Evolutionary conservation across 225 moss, liverwort and hornwort species (phyloP), one percentile per base, ranked within the genome.

Genomic region (Rhytidiadelphus loreus): DNA sequence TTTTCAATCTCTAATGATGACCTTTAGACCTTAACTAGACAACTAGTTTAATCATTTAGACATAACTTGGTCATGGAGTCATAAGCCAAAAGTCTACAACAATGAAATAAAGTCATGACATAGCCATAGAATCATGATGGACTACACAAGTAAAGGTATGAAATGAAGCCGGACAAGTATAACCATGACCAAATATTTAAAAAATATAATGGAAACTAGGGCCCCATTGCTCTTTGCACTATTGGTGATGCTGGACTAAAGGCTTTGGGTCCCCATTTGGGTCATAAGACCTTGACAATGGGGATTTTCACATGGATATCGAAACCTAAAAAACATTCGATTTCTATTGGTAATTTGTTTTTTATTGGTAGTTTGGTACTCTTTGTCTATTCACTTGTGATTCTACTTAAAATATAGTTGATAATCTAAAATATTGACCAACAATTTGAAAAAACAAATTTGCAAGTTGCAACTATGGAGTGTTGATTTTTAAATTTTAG

Each of bases 21-120:
- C 3, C 0, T 39, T 19, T 39, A 25, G 25, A 0, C n/a, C 1
- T 0, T 0, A 37, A 77, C 1, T n/a, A n/a, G n/a, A n/a, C n/a
- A n/a, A n/a, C n/a, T 55, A 6, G 1, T 16, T 77, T 25, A 55
- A 37, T 15, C 23, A 37, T 53, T 76, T 37, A 24, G 37, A 15
- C 4, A 37, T 35, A 20, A 77, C 0, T 55, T 37, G 16, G 8
- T 8, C 21, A 33, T 35, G 0, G 1, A 76, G 0, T 8, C 4
- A 22, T 8, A 2, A 53, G 14, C 2, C 23, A 23, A 52, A 52
- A 22, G 14, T 13, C 35, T 13, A 13, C 13, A 21, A 13, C 1
- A 0, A 76, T 52, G 22, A 52, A 75, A 52, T 5, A 5, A 33
- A 52, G 32, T 35, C 14, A 52, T 0, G 0, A 52, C 1, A 3